Percentiles rank a stretch among this genome's conserved stretches.
Evolutionary conservation across 345 rosid species (phyloP).

Genomic region (Gossypium thurberi): DNA sequence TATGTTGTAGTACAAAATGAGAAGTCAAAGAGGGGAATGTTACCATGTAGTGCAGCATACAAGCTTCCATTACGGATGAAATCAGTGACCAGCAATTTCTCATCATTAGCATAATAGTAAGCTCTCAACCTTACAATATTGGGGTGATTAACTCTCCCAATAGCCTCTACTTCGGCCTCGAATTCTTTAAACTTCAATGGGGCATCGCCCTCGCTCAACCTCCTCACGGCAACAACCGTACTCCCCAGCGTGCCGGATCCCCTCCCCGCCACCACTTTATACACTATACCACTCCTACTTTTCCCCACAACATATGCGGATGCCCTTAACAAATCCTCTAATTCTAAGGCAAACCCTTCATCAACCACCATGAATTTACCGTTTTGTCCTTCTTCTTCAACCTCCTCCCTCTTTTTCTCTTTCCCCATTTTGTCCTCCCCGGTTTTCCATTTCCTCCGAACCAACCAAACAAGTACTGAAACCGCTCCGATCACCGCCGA

Average conservation of each 20-base stretch:
- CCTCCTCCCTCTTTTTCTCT: constrained; percentile 16
- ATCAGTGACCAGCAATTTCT: constrained; percentile 77
- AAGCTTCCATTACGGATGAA: constrained; percentile 74
- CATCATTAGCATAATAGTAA: constrained; percentile 76
- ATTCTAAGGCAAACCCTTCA: constrained; percentile 70
- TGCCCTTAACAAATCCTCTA: constrained; percentile 88
- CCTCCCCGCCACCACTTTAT: constrained; percentile 66
- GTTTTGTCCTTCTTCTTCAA: constrained; percentile 41
- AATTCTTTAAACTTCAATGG: constrained; percentile 74
- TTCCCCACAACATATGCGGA: constrained; percentile 93
- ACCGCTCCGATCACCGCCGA: constrained; percentile 55
- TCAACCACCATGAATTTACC: constrained; percentile 68
- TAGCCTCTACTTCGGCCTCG: constrained; percentile 74
- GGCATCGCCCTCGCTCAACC: constrained; percentile 72
- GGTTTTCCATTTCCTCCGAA: constrained; percentile 37
- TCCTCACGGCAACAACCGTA: constrained; percentile 68
- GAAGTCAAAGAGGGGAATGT: neutral
- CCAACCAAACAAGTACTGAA: constrained; percentile 50
- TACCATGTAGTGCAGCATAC: constrained; percentile 78
- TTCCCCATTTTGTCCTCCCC: constrained; percentile 31
- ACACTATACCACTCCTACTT: constrained; percentile 79
- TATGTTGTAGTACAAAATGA: neutral
- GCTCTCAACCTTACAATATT: constrained; percentile 75
- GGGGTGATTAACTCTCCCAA: constrained; percentile 68
- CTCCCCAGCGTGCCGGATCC: constrained; percentile 44